Conservation (phyloP, 2,329 filamentous ascomycete species). For the Pseudogymnoascus destructans region DNA sequence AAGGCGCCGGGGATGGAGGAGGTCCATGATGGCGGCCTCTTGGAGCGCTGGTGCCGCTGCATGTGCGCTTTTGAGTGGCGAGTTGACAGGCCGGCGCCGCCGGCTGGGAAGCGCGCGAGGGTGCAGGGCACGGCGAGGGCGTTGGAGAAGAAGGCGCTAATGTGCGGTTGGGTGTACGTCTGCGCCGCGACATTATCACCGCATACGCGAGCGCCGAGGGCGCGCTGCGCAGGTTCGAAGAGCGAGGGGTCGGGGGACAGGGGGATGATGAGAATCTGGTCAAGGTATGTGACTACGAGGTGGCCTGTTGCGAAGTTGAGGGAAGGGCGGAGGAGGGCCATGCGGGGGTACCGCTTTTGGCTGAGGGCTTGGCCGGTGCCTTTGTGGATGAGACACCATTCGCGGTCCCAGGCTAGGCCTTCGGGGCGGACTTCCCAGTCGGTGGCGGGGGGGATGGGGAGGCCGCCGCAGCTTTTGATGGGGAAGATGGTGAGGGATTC, state of each 20-base stretch:
- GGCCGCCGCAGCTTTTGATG: constrained; percentile 87
- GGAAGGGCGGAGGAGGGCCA: constrained; percentile 68
- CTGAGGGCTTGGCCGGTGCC: constrained; percentile 74
- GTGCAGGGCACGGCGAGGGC: constrained; percentile 68
- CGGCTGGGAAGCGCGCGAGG: constrained; percentile 69
- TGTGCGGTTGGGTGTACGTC: constrained; percentile 50
- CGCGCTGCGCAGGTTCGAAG: constrained; percentile 32
- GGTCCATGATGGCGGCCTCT: constrained; percentile 27
- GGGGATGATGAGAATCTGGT: constrained; percentile 39
- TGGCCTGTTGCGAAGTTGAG: constrained; percentile 58
- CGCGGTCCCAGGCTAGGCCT: constrained; percentile 84
- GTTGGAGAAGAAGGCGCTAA: constrained; percentile 66
- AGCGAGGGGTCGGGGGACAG: constrained; percentile 54
- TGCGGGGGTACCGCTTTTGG: constrained; percentile 77
- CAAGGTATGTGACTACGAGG: constrained; percentile 46
- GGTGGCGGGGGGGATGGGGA: constrained; percentile 47
- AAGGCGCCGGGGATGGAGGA: constrained; percentile 35
- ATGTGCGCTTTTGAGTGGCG: constrained; percentile 62
- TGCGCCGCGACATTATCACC: constrained; percentile 63
- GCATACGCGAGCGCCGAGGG: constrained; percentile 57
- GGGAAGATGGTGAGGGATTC: constrained; percentile 66
- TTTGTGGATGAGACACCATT: constrained; percentile 88
- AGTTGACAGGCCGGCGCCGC: constrained; percentile 42
- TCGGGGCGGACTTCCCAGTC: constrained; percentile 69
- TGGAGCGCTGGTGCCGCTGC: constrained; percentile 39